Conservation (phyloP, 208 protist species). For the Naegleria lovaniensis region DNA sequence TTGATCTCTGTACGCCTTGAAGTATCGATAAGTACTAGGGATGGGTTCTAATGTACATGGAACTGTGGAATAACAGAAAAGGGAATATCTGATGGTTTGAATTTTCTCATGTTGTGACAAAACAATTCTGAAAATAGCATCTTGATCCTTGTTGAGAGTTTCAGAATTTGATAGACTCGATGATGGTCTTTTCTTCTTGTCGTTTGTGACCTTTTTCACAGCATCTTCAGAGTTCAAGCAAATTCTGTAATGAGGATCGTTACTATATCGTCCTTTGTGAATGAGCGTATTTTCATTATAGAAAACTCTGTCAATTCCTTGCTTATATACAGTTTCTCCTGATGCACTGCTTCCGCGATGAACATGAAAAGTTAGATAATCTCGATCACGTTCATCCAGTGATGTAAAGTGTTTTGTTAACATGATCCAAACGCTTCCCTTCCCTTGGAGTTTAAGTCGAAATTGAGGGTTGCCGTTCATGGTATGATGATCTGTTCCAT, state of each 20-base stretch:
- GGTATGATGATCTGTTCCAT: neutral
- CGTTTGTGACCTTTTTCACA: neutral
- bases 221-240: neutral
- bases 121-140: neutral
- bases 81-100: neutral
- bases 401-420: neutral
- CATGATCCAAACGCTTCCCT: neutral
- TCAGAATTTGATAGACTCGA: too few species aligned
- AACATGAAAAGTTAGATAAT: constrained; percentile 19
- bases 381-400: neutral
- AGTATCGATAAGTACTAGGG: too few species aligned
- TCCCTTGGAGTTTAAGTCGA: neutral
- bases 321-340: neutral
- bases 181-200: too few species aligned
- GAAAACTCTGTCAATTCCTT: neutral
- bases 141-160: too few species aligned
- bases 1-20: too few species aligned
- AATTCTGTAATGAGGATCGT: neutral
- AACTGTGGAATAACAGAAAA: neutral
- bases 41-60: neutral
- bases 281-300: neutral
- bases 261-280: neutral
- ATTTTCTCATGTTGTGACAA: constrained; percentile 12
- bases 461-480: neutral
- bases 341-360: neutral